Conservation (phyloP, 768 basidiomycete species). For the Pleurotus eryngii region DNA sequence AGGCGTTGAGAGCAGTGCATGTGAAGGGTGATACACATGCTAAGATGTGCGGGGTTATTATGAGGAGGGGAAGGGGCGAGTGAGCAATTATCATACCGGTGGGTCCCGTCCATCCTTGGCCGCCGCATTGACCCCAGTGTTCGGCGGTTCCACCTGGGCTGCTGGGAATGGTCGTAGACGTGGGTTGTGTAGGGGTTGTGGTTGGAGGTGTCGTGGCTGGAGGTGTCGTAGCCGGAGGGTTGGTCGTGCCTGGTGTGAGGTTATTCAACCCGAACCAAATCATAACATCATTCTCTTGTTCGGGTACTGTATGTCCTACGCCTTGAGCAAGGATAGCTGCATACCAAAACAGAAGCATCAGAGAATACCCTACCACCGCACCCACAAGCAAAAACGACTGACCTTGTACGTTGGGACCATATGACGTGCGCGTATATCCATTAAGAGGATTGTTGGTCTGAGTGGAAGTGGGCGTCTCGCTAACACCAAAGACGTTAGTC, state of each 20-base stretch:
- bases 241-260: constrained; percentile 13
- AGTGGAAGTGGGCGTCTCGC: constrained; percentile 34
- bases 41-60: neutral
- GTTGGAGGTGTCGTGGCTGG: constrained; percentile 13
- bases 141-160: constrained; percentile 13
- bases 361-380: neutral
- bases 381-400: neutral
- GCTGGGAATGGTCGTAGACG: constrained; percentile 6
- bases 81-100: constrained; percentile 4
- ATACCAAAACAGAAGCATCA: neutral
- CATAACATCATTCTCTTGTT: constrained; percentile 43
- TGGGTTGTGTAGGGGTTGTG: constrained; percentile 14
- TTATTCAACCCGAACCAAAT: constrained; percentile 43
- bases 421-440: constrained; percentile 45
- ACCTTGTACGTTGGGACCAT: constrained; percentile 43
- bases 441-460: constrained; percentile 37
- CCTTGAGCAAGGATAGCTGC: constrained; percentile 41
- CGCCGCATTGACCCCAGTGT: constrained; percentile 30
- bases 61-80: neutral
- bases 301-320: constrained; percentile 51
- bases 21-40: constrained; percentile 16
- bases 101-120: constrained; percentile 26
- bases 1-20: constrained; percentile 16
- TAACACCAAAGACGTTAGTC: constrained; percentile 51
- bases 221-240: constrained; percentile 7